Evolutionary conservation across 345 rosid genomes (phyloP), one percentile per base, ranked within the genome.

Genomic region (Carallia pectinifolia): DNA sequence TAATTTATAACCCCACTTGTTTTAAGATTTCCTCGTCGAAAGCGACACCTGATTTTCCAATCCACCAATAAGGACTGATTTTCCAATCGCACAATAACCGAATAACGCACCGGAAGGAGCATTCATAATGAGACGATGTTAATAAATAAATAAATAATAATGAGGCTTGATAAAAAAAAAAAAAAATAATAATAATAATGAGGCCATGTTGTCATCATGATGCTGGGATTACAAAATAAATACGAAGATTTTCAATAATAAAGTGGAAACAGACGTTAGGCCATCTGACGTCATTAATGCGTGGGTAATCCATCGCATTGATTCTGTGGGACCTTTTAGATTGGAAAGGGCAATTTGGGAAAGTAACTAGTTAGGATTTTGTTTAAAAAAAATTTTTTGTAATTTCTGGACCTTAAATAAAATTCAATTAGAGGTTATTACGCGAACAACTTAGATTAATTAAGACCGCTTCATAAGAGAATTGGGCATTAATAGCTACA

Each of bases 181-280:
- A 0, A 23, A 23, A 0, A 23, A 23, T 23, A 23, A 23, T 23
- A 23, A 23, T 23, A 23, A 23, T 23, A 23, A 23, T 68, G 77
- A 33, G 72, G 33, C 70, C 70, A 69, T 65, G 74, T 75, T 59
- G 70, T 75, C 73, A 75, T 8, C 6, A 64, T 69, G 78, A 75
- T 37, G 70, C 47, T 50, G 44, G 47, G 17, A 52, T 75, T 70
- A 75, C 71, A 52, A 52, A 37, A 69, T 52, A 64, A 69, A 48
- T 58, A 38, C 4, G 0, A 48, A 27, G 12, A 31, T 44, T 44
- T 23, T 44, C 16, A 3, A 13, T 44, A 13, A 44, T 44, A 44
- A 44, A 36, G 2, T 29, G 18, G 39, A 44, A 7, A 30, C 7
- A 29, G 12, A 10, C 12, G 56, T 1, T 27, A 1, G 27, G 15